Percentiles rank a stretch among this genome's conserved stretches.
Conservation (phyloP, 192 early-diverging fungal species). For the Backusella parvicylindrica region DNA sequence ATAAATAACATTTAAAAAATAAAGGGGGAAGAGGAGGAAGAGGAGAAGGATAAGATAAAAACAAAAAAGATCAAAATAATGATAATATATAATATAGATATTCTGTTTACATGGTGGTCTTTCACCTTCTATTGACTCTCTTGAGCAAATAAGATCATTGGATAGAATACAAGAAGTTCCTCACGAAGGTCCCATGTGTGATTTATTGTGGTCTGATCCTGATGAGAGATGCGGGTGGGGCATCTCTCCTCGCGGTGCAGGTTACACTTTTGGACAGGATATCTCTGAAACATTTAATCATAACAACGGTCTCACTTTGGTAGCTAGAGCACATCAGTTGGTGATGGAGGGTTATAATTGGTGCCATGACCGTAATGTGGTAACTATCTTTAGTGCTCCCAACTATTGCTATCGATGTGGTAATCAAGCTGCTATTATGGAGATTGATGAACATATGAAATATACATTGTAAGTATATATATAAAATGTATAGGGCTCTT, state of each 20-base stretch:
- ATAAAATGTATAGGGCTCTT: background rate
- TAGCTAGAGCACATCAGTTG: constrained; percentile 92
- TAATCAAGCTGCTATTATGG: constrained; percentile 99
- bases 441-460: constrained; percentile 98
- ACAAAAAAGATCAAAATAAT: no score
- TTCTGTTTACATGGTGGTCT: constrained; percentile 99
- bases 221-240: constrained; percentile 87
- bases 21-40: background rate
- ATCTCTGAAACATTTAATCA: constrained; percentile 86
- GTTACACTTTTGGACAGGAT: constrained; percentile 88
- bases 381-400: constrained; percentile 98
- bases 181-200: constrained; percentile 85
- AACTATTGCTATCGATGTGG: constrained; percentile 99
- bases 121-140: constrained; percentile 87
- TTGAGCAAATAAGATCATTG: constrained; percentile 94
- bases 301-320: constrained; percentile 94
- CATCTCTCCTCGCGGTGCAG: constrained; percentile 83
- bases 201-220: constrained; percentile 85
- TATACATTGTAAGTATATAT: constrained; percentile 82
- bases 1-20: background rate
- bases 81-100: constrained; percentile 55
- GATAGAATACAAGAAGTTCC: constrained; percentile 94
- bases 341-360: constrained; percentile 98
- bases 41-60: no score
- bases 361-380: constrained; percentile 97